Conservation (phyloP, 257 asterid species). For the Solanum rostratum region DNA sequence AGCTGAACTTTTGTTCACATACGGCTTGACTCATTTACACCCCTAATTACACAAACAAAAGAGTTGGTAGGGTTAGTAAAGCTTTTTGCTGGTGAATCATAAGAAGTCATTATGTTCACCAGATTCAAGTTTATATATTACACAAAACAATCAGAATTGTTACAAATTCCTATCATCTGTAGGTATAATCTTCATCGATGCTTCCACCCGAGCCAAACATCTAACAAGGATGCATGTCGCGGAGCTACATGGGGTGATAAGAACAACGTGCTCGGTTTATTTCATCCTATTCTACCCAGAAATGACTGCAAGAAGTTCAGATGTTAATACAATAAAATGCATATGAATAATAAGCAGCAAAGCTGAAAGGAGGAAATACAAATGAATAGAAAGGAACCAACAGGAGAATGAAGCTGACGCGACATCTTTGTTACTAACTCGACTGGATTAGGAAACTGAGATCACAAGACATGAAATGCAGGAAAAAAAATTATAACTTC, state of each 20-base stretch:
- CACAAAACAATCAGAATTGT: neutral
- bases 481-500: neutral
- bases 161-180: neutral
- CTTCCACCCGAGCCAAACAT: neutral
- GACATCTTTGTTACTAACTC: neutral
- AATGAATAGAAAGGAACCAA: neutral
- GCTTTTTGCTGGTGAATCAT: neutral
- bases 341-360: neutral
- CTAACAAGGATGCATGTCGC: neutral
- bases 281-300: conserved; percentile 60
- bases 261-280: neutral
- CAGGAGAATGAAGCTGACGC: neutral
- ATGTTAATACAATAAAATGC: neutral
- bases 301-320: conserved; percentile 39
- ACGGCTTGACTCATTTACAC: neutral
- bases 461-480: neutral
- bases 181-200: neutral
- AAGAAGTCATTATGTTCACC: neutral
- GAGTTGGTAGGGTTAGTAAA: neutral
- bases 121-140: neutral
- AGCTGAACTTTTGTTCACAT: neutral
- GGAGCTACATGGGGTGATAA: neutral
- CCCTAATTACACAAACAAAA: neutral
- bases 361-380: neutral
- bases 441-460: neutral